Percentiles rank a stretch among this genome's conserved stretches.
Evolutionary conservation across 169 alveolate genomes (phyloP).

Genomic region (Neospora caninum): DNA sequence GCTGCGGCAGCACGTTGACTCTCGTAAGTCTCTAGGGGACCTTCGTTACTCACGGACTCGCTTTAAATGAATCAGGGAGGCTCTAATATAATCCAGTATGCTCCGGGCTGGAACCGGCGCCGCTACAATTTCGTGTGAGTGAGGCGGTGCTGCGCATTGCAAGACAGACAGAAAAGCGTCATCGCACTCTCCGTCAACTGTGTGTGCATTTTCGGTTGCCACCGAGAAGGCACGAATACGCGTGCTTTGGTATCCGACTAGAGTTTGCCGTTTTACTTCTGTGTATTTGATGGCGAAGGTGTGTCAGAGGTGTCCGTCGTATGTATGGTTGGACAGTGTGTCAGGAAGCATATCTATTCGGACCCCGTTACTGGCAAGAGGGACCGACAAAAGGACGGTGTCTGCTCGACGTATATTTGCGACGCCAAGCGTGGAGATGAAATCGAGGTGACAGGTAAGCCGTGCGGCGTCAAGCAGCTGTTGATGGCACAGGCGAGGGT

Average conservation of each 20-base stretch:
- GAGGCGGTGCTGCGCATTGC: background rate
- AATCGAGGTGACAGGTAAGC: conserved; percentile 15
- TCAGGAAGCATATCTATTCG: background rate
- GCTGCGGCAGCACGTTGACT: conserved; percentile 20
- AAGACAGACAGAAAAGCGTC: no score
- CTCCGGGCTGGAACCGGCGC: no score
- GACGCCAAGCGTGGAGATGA: conserved; percentile 18
- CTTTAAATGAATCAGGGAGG: no score
- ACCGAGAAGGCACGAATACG: no score
- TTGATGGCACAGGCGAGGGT: no score
- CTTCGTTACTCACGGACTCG: no score
- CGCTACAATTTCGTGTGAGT: background rate
- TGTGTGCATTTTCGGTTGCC: no score
- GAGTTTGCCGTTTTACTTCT: no score
- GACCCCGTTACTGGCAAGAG: conserved; percentile 27
- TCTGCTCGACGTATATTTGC: conserved; percentile 57
- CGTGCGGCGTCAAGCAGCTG: background rate
- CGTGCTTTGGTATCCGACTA: no score
- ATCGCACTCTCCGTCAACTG: no score
- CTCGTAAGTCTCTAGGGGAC: background rate
- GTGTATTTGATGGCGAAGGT: no score
- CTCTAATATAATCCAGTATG: no score
- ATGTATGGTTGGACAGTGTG: background rate
- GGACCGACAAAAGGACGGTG: conserved; percentile 33
- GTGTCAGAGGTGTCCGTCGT: background rate